phyloP scores from a whole-genome alignment of 768 basidiomycete species.

The Polyporus arcularius region DNA sequence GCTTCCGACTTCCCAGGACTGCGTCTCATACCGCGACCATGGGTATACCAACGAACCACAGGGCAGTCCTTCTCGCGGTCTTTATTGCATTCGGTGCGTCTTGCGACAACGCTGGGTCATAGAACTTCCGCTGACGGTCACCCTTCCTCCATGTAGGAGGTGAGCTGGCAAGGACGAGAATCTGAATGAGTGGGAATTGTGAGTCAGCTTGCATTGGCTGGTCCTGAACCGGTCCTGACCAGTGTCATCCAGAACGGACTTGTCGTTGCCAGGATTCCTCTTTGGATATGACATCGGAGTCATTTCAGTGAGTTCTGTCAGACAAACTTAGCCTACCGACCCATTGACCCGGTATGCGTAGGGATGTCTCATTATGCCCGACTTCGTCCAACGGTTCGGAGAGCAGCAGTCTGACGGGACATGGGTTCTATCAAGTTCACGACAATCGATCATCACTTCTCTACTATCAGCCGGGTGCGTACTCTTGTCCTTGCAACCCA shows the following conservation, averaged over 20 bases:
- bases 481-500: conserved; percentile 26
- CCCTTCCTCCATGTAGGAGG: conserved; percentile 16
- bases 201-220: neutral
- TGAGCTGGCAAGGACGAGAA: neutral
- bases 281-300: conserved; percentile 81
- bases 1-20: conserved; percentile 2
- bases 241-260: neutral
- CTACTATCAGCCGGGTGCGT: conserved; percentile 72
- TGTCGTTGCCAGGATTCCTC: conserved; percentile 48
- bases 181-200: neutral
- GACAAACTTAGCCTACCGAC: neutral
- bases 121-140: neutral
- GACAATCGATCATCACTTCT: conserved; percentile 79
- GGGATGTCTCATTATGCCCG: conserved; percentile 81
- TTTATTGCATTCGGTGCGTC: conserved; percentile 74
- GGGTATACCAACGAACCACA: conserved; percentile 61
- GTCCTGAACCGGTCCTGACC: neutral
- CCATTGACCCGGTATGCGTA: conserved; percentile 25
- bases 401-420: conserved; percentile 47
- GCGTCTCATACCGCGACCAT: conserved; percentile 15
- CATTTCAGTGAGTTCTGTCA: conserved; percentile 53
- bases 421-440: conserved; percentile 54
- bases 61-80: conserved; percentile 62
- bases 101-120: neutral
- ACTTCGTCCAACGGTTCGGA: conserved; percentile 73